Evolutionary conservation across 495 filamentous ascomycete species (phyloP).

Genomic region (Penicillium argentinense): DNA sequence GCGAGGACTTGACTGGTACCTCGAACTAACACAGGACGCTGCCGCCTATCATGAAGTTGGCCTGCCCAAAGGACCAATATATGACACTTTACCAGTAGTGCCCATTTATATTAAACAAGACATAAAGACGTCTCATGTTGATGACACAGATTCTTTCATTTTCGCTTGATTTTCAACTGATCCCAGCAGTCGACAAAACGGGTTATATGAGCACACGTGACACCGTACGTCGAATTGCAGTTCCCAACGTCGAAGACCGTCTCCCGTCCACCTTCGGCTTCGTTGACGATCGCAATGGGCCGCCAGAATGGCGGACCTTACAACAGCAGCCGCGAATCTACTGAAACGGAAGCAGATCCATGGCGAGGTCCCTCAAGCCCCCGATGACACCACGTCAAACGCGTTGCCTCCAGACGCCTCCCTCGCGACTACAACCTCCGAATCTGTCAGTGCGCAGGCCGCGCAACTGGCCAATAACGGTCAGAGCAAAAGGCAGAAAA

Average conservation of each 20-base stretch:
- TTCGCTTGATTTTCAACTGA: too few species aligned
- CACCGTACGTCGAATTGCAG: slow-evolving; percentile 7
- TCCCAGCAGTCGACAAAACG: background rate
- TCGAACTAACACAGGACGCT: too few species aligned
- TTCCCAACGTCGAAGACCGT: background rate
- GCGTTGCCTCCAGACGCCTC: slow-evolving; percentile 14
- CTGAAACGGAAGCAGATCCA: slow-evolving; percentile 24
- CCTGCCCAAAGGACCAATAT: too few species aligned
- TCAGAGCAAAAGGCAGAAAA: slow-evolving; percentile 8
- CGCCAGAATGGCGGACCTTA: slow-evolving; percentile 26
- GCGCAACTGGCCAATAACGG: background rate
- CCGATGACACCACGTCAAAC: slow-evolving; percentile 7
- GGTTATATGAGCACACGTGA: slow-evolving; percentile 19
- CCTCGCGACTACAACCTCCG: background rate
- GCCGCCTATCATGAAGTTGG: too few species aligned
- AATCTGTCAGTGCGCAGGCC: background rate
- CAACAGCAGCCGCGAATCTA: background rate
- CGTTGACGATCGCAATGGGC: slow-evolving; percentile 25
- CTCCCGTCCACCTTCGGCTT: background rate
- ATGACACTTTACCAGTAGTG: background rate
- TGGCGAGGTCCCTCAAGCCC: slow-evolving; percentile 2
- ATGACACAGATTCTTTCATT: too few species aligned
- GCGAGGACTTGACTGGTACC: too few species aligned
- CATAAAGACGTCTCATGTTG: too few species aligned
- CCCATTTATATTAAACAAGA: too few species aligned